Conservation (phyloP, 306 rosid species). For the Aeschynomene evenia region DNA sequence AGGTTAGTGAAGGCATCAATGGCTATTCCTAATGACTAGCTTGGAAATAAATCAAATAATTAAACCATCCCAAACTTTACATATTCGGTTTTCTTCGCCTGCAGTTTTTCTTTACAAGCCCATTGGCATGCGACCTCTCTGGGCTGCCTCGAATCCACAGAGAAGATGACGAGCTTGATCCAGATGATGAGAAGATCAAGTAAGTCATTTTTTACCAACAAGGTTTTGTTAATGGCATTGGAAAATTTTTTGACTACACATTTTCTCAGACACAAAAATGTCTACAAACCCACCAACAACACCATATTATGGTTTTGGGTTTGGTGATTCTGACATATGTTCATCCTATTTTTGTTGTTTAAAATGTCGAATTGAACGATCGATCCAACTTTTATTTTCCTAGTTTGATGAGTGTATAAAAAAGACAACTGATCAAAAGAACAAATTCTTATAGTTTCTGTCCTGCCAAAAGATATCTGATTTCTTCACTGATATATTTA, state of each 20-base stretch:
- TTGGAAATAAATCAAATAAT: constrained; percentile 3
- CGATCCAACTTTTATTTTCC: background rate
- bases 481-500: background rate
- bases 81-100: constrained; percentile 1
- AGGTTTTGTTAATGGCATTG: background rate
- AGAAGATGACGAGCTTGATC: constrained; percentile 47
- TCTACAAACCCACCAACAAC: too few relatives aligned
- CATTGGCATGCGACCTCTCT: constrained; percentile 72
- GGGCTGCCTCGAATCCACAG: constrained; percentile 59
- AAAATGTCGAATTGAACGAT: background rate
- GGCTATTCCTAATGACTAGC: constrained; percentile 3
- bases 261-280: background rate
- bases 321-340: background rate
- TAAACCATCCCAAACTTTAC: constrained; percentile 7
- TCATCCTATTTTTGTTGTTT: background rate
- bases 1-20: constrained; percentile 43
- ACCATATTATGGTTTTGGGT: too few relatives aligned
- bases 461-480: background rate
- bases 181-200: constrained; percentile 62
- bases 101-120: constrained; percentile 88
- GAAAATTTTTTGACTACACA: background rate
- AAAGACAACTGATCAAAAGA: background rate
- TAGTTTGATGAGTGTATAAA: background rate
- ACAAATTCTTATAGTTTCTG: background rate
- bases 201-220: constrained; percentile 41